Evolutionary conservation across 345 rosid species (phyloP), one percentile per base, ranked within the genome.

Genomic region (Ailanthus altissimus): DNA sequence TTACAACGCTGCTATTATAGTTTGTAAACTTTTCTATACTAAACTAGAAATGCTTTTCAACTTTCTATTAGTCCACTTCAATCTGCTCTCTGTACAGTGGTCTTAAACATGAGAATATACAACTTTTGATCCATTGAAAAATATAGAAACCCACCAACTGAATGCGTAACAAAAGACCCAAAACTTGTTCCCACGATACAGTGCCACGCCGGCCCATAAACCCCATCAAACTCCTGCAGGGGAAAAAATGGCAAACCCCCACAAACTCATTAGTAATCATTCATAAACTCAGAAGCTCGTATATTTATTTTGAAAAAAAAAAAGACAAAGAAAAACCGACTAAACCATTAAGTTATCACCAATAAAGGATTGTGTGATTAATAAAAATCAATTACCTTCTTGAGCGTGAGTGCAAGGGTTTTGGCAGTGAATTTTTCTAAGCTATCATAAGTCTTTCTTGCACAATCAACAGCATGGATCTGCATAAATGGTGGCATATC

Each of bases 401-500:
- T 91, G 74, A 91, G 88, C 40, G 89, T 84, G 71, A 80, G 80
- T 6, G 95, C 95, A 26, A 91, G 91, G 73, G 93, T 62, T 76
- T 82, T 91, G 79, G 90, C 84, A 66, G 89, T 82, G 85, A 91
- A 86, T 84, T 91, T 91, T 75, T 91, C 93, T 36, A 91, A 88
- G 80, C 95, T 89, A 67, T 91, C 95, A 65, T 67, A 77, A 63
- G 90, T 79, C 81, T 84, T 89, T 79, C 95, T 86, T 1, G 95
- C 93, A 81, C 79, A 83, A 78, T 89, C 90, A 75, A 91, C 86
- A 7, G 95, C 95, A 82, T 91, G 95, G 78, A 91, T 88, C 88
- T 91, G 95, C 95, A 91, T 89, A 88, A 86, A 91, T 7, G 91
- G 88, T 5, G 95, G 90, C 95, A 91, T 91, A 82, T 91, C 95